Base-by-base conservation (phyloP, 495 filamentous ascomycete species). In the Podospora sp. region DNA sequence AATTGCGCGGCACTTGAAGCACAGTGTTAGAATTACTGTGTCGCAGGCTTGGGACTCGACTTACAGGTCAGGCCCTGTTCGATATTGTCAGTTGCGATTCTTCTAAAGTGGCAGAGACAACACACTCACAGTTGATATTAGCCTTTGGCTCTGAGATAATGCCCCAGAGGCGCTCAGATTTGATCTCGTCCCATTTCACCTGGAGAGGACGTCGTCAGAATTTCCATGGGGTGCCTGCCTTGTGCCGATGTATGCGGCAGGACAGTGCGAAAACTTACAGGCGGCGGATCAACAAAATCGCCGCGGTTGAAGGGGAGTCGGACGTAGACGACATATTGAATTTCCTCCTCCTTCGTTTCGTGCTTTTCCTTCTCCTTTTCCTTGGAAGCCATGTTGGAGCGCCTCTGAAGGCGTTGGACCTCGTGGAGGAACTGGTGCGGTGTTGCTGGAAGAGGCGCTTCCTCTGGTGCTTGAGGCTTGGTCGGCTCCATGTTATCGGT, bases 101-200 rank as follows among this genome's bases (percentile, higher is more conserved):
- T 12, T 12, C 11, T 14, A 62, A 22, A 7, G 3, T 56, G 66
- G 49, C 59, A 49, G 63, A 35, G 64, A 50, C n/a, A 22, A 21
- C 49, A 67, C 22, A 79, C 87, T 75, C 86, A 96, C 94, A 97
- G 72, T 96, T 86, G 70, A 97, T 85, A 71, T 94, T 90, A 65
- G 86, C 88, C 65, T 88, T 87, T 51, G 90, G 91, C 84, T 85
- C 87, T 0, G 94, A 97, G 1, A 99, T 85, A 55, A 94, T 86
- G 69, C 90, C 90, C 95, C 95, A 98, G n/a, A 99, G 80, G 5
- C 88, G 85, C 57, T 89, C 88, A 72, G 97, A 96, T 76, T 98
- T 97, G 21, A 81, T 77, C 4, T 90, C 85, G 77, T 93, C 88
- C 84, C 81, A 84, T 70, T 82, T 79, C 60, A 81, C 79, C 85